Base-by-base conservation (phyloP, 75 land plant species). In the Selaginella tamariscina region DNA sequence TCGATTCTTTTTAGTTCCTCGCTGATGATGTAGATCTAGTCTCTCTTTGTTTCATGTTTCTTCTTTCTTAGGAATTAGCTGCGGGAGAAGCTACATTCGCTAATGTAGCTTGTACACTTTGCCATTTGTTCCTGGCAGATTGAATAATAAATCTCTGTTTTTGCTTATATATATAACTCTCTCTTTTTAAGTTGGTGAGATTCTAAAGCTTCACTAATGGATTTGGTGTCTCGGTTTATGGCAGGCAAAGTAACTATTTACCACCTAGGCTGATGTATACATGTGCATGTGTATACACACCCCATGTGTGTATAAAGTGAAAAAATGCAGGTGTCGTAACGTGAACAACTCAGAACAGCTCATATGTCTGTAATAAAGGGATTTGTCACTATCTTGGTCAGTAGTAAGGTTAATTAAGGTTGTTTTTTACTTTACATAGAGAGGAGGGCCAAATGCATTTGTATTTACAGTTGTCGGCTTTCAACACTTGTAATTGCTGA, bases 61-160 rank as follows among this genome's bases (percentile, higher is more conserved):
- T 15, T 39, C 15, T 39, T 15, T 39, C 49, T 39, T 39, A 5
- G 5, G 49, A 15, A 5, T 39, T 39, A 15, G 49, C 11, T 15
- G 5, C 49, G 49, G 11, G 49, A 15, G 49, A 39, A 39, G 49
- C 49, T 39, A 39, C 49, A 39, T 39, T 39, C 49, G 5, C 49
- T 39, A 39, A 39, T 39, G 49, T 39, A 39, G 49, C 49, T 39
- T n/a, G n/a, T n/a, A n/a, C n/a, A n/a, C n/a, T n/a, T n/a, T n/a
- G n/a, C n/a, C n/a, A n/a, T n/a, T 39, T 15, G 49, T 39, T 39
- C 49, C 49, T 39, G 49, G 49, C 49, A 15, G 49, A 15, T 15
- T 39, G 11, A 39, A 39, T 39, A 39, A 39, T 5, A 15, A 39
- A 39, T n/a, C n/a, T n/a, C n/a, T n/a, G n/a, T n/a, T 15, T 39